A percentile compares a stretch with the other conserved stretches of the same genome.
phyloP scores from a whole-genome alignment of 1,284 basidiomycete genomes.

The Cutaneotrichosporon cyanovorans region DNA sequence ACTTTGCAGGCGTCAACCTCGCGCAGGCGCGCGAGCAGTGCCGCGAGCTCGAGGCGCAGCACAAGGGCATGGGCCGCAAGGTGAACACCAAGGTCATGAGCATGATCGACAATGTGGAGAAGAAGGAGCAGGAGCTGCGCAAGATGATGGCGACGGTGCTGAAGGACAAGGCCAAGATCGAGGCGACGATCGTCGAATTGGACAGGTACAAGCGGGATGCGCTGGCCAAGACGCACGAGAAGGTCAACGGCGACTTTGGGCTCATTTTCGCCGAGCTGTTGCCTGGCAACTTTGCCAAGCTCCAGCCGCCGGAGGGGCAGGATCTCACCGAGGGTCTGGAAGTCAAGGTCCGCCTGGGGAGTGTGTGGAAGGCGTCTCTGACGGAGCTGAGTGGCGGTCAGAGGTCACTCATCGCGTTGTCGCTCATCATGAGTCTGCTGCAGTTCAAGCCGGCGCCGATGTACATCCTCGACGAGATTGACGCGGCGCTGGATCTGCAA shows the following conservation, averaged over 20 bases:
- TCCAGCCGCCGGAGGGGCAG: conserved; percentile 86
- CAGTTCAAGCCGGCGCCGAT: conserved; percentile 99
- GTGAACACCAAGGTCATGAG: conserved; percentile 92
- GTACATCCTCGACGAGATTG: conserved; percentile 99
- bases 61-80: conserved; percentile 86
- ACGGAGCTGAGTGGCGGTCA: conserved; percentile 97
- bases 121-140: conserved; percentile 77
- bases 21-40: conserved; percentile 59
- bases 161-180: conserved; percentile 93
- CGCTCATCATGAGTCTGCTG: conserved; percentile 93
- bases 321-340: conserved; percentile 95
- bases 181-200: conserved; percentile 85
- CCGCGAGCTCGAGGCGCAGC: conserved; percentile 67
- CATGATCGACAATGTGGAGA: conserved; percentile 95
- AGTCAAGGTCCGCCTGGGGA: conserved; percentile 90
- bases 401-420: conserved; percentile 90
- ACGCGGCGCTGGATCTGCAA: conserved; percentile 89
- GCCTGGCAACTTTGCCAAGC: conserved; percentile 92
- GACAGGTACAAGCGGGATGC: conserved; percentile 93
- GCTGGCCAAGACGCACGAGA: conserved; percentile 87
- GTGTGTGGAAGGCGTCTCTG: conserved; percentile 94
- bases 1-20: conserved; percentile 71
- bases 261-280: conserved; percentile 92
- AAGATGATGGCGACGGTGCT: conserved; percentile 85
- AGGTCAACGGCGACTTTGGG: conserved; percentile 93